Evolutionary conservation across 176 grass and related monocot genomes (phyloP), one percentile per base, ranked within the genome.

Genomic region (Aechmea fasciata): DNA sequence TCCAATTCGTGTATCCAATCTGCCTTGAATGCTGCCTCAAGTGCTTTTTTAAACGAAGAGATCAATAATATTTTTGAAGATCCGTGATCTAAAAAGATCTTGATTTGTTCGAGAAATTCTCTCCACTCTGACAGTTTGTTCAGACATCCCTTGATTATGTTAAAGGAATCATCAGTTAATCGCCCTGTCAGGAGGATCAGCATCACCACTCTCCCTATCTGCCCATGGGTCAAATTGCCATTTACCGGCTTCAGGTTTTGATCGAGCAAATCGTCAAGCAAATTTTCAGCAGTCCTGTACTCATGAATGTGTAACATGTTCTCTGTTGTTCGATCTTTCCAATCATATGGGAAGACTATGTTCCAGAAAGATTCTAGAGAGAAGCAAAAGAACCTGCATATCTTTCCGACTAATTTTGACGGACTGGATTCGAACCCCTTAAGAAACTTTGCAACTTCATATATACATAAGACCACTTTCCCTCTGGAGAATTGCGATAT

Each of bases 381-480:
- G 3, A 57, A 29, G 63, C 3, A 3, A 9, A 62, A 76, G 28
- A 15, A 52, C 2, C 28, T 65, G 47, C 52, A 15, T 51, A 81
- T 62, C 50, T 57, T 79, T 18, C 10, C 47, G 15, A 50, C 47
- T 68, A 63, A 49, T 74, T 69, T 85, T 4, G 18, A 8, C 12
- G 49, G 11, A 66, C 10, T 13, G n/a, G 80, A 77, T 54, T 78
- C 66, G n/a, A 66, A 73, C 3, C 75, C 69, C 22, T 65, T 57
- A 1, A 96, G 50, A 80, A 78, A 88, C 61, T 73, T 88, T 55
- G 75, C 17, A 67, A 82, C 69, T 52, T 84, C 78, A 67, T 75
- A 78, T 15, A 88, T 63, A 49, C 26, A 13, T 67, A 71, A 67
- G 12, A 73, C 65, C 11, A 61, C 67, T 70, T n/a, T 82, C 19